Evolutionary conservation across 1,284 basidiomycete species (phyloP), one percentile per base, ranked within the genome.

Genomic region (Trichosporon faecale): DNA sequence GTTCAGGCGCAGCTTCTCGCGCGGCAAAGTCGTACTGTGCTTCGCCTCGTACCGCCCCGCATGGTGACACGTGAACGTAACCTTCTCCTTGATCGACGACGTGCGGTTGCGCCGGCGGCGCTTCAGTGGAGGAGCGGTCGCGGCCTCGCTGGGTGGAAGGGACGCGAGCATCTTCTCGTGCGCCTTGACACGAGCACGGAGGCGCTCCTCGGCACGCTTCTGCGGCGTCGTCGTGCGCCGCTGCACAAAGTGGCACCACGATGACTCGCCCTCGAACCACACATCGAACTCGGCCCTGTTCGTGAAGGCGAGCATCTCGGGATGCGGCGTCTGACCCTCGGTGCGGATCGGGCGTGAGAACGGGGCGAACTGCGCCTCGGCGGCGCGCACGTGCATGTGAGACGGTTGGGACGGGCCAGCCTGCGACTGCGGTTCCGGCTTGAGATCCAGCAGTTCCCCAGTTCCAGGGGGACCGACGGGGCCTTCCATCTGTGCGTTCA

Each of bases 231-330:
- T 82, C 46, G 76, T 79, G 40, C 81, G 73, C 44, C 81, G 72
- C 70, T 83, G 81, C n/a, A 83, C 81, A 65, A 77, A 82, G 73
- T 83, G 81, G 73, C 81, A 83, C 81, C 81, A 83, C 61, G 73
- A 75, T 44, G 69, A 74, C 72, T 83, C 81, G 21, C 77, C 80
- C 64, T 76, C 74, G 21, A 83, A 71, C 81, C 81, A 83, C 4
- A 68, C 73, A 0, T 79, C 73, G 65, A 83, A 83, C 55, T 78
- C 72, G 27, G 67, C 70, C 52, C 74, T 68, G 52, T 69, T 76
- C 1, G 63, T 46, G 63, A 83, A 83, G 12, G 63, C 57, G 4
- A 78, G 68, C 31, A 75, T 65, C 60, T 77, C 70, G 3, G 81
- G 81, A 72, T 76, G 73, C 9, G 78, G 78, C n/a, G 78, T 78